Evolutionary conservation across 495 filamentous ascomycete species (phyloP), one percentile per base, ranked within the genome.

Genomic region (Pseudevernia furfuracea): DNA sequence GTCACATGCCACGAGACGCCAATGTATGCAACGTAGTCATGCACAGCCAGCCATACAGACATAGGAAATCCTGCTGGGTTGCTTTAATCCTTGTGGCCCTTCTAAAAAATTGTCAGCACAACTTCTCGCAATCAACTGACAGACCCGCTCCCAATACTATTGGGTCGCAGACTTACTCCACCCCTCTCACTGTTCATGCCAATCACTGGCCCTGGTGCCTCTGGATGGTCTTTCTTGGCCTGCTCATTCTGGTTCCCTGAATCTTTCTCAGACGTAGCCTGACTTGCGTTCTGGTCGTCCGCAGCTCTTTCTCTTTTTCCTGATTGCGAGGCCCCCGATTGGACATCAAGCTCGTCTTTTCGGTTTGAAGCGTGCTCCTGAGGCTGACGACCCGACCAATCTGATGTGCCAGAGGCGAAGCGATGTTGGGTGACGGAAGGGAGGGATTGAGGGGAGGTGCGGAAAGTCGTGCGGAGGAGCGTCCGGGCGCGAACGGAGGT

Each of bases 151-250:
- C 25, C 52, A 30, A 53, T 11, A 32, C 1, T 19, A 14, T 3
- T n/a, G 30, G 52, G 30, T n/a, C 30, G 30, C 34, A 34, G 37
- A 57, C 52, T 69, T 68, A 83, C 83, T 68, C 77, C 72, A 10
- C 80, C 82, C 59, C 83, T 79, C 71, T 89, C 86, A 76, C 89
- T 87, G 71, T 88, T 85, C 84, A 88, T 88, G 28, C 87, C 87
- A 73, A 89, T 84, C 4, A 87, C 76, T 1, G 83, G 80, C 66
- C 81, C 80, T 14, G 87, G 87, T 15, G 85, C 85, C 62, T 86
- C 81, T 0, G 86, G 87, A 70, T 83, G 75, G 59, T 87, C 87
- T 68, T 82, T 69, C 75, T 88, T 86, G 12, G 82, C 82, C 70
- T 83, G 79, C 64, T 74, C 66, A 36, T 75, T 79, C 62, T 77